phyloP scores from a whole-genome alignment of 768 basidiomycete genomes.

The Hygrocybe punicea region DNA sequence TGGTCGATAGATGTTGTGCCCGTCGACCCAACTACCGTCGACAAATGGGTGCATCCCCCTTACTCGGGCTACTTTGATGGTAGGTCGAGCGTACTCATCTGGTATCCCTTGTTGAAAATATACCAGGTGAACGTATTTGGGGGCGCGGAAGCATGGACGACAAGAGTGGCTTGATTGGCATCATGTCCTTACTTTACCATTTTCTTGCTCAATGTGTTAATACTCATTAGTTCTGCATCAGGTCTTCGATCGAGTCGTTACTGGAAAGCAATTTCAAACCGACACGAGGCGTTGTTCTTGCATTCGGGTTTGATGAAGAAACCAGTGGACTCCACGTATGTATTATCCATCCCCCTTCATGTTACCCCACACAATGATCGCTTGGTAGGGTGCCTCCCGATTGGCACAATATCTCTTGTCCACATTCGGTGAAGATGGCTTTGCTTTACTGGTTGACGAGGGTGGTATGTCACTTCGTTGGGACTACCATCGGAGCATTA shows the following conservation, averaged over 20 bases:
- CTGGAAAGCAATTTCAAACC: conserved; percentile 63
- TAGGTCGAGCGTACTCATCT: conserved; percentile 16
- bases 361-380: background rate
- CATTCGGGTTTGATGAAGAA: conserved; percentile 80
- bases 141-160: conserved; percentile 74
- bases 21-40: conserved; percentile 47
- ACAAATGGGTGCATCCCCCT: conserved; percentile 54
- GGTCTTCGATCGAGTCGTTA: conserved; percentile 60
- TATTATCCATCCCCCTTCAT: background rate
- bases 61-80: conserved; percentile 59
- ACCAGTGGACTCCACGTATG: conserved; percentile 47
- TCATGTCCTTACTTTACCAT: conserved; percentile 42
- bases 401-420: conserved; percentile 49
- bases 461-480: conserved; percentile 51
- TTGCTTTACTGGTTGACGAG: conserved; percentile 85
- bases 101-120: background rate
- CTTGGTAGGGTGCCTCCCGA: conserved; percentile 49
- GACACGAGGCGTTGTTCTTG: conserved; percentile 55
- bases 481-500: background rate
- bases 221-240: conserved; percentile 16
- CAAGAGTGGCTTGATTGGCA: conserved; percentile 70
- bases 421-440: conserved; percentile 66
- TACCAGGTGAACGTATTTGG: conserved; percentile 60
- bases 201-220: background rate
- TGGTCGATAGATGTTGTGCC: conserved; percentile 54